Percentiles rank a stretch among this genome's conserved stretches.
These are phyloP conservation scores for Populus euphratica DNA, from an alignment of 345 rosid genomes.

Conservation along the genomic window DNA sequence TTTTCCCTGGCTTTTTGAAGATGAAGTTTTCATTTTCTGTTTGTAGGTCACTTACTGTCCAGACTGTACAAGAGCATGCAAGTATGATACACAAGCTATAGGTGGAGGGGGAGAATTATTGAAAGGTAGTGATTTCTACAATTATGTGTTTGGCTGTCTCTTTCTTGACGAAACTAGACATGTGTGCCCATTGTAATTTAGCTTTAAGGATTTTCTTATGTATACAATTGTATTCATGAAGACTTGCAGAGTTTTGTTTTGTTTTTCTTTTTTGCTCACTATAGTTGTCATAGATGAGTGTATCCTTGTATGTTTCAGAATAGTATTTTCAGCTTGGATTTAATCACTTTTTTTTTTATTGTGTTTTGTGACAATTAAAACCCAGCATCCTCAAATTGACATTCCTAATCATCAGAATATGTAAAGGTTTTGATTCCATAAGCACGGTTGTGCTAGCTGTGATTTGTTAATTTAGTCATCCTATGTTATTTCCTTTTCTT, in stretches of 20 bases:
- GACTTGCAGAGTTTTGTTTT: not conserved
- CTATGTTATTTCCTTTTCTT: no score
- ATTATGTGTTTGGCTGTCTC: conserved; percentile 71
- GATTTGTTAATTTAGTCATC: no score
- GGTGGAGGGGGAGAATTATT: conserved; percentile 36
- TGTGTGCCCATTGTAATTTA: conserved; percentile 49
- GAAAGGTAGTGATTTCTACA: conserved; percentile 70
- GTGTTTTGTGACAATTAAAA: not conserved
- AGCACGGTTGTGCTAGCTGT: not conserved
- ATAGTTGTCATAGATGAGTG: no score
- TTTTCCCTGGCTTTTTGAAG: not conserved
- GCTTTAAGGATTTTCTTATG: not conserved
- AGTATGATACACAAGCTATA: conserved; percentile 54
- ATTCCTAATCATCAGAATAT: not conserved
- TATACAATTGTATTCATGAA: not conserved
- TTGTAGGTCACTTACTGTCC: conserved; percentile 88
- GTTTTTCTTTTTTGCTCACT: not conserved
- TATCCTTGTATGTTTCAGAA: no score
- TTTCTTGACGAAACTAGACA: conserved; percentile 62
- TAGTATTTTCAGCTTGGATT: no score
- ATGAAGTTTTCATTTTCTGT: not conserved
- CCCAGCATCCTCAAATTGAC: not conserved
- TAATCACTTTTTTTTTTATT: no score
- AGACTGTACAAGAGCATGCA: conserved; percentile 90
- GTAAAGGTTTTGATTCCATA: not conserved